Percentiles rank a stretch among this genome's conserved stretches.
Evolutionary conservation across 2,329 filamentous ascomycete species (phyloP).

Genomic region (Biscogniauxia sp.): DNA sequence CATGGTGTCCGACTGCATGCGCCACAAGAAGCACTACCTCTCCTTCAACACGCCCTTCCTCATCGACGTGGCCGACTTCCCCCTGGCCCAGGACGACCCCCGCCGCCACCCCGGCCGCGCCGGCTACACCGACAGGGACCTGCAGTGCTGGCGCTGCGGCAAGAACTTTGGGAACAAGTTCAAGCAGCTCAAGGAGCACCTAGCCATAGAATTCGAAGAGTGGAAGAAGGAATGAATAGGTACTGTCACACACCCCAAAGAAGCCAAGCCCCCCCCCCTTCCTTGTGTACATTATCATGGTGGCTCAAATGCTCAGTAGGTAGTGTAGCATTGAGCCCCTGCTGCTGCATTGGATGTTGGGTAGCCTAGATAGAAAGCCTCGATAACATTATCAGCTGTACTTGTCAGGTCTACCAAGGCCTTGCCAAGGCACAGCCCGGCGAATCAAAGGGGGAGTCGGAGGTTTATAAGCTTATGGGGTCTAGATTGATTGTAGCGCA

Average conservation of each 20-base stretch:
- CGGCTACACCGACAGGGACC: constrained; percentile 61
- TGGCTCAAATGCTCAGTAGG: no score
- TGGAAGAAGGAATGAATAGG: constrained; percentile 67
- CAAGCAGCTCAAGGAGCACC: constrained; percentile 51
- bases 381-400: no score
- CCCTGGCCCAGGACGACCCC: constrained; percentile 63
- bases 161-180: constrained; percentile 73
- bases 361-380: no score
- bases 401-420: no score
- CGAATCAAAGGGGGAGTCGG: no score
- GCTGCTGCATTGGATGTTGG: no score
- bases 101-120: constrained; percentile 55
- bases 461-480: no score
- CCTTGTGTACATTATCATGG: neutral
- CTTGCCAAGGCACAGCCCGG: no score
- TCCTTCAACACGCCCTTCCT: constrained; percentile 88
- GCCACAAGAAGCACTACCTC: constrained; percentile 86
- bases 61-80: constrained; percentile 75
- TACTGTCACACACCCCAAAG: neutral
- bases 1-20: constrained; percentile 68
- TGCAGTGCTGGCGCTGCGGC: constrained; percentile 84
- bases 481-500: no score
- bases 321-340: no score
- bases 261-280: no score
- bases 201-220: constrained; percentile 68